These are phyloP conservation scores for Zygoascus bituminiphila DNA, from an alignment of 805 yeast species.

Conservation along the genomic window DNA sequence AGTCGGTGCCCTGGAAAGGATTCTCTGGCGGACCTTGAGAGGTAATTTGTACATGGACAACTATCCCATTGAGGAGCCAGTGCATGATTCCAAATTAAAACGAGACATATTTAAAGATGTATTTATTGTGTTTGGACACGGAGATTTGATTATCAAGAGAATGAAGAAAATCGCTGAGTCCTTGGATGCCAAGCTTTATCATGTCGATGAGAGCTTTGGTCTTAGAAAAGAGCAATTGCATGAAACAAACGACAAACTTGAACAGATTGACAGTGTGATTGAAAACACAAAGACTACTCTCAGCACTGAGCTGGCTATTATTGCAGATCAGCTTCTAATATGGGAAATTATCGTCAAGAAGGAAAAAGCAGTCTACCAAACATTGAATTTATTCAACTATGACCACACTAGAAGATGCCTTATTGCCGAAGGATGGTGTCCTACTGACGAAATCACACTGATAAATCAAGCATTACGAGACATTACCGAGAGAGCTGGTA, in stretches of 20 bases:
- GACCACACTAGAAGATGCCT: constrained; percentile 75
- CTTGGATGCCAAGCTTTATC: constrained; percentile 68
- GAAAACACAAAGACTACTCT: constrained; percentile 58
- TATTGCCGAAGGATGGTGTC: constrained; percentile 97
- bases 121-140: constrained; percentile 88
- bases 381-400: constrained; percentile 71
- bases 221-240: constrained; percentile 31
- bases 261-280: constrained; percentile 52
- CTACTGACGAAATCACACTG: constrained; percentile 55
- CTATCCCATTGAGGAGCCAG: constrained; percentile 57
- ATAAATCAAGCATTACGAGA: constrained; percentile 58
- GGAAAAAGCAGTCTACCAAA: constrained; percentile 74
- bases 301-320: constrained; percentile 65
- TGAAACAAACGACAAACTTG: constrained; percentile 38
- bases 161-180: constrained; percentile 80
- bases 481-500: constrained; percentile 42
- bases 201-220: constrained; percentile 45
- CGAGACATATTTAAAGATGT: constrained; percentile 63
- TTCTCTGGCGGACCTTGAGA: constrained; percentile 86
- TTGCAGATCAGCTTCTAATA: constrained; percentile 61
- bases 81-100: constrained; percentile 50
- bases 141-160: constrained; percentile 58
- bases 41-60: constrained; percentile 81
- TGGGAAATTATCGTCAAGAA: constrained; percentile 66
- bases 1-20: constrained; percentile 63